Base-by-base conservation (phyloP, 768 basidiomycete genomes). In the Agaricus sinodeliciosus region DNA sequence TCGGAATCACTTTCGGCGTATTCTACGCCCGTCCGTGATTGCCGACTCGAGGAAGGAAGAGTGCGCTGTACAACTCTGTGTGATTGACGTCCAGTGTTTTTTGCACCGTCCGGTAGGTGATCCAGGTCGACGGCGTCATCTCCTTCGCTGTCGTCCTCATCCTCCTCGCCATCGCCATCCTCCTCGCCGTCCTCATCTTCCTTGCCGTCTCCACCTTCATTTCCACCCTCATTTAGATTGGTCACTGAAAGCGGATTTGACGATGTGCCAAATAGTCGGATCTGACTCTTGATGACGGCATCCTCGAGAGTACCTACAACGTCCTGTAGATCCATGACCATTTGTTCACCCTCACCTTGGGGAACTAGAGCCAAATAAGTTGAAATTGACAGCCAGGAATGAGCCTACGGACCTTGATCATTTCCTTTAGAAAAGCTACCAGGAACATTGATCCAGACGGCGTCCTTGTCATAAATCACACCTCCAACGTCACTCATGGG, bases 401-500 rank as follows among this genome's bases (percentile, higher is more conserved):
- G 19, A 12, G 19, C 26, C 28, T 26, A 60, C 78, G 50, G 61
- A 85, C 87, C 76, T 54, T 85, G 83, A 6, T 68, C 70, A 58
- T 80, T 82, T n/a, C 82, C 85, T 55, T 86, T 76, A 12, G 90
- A 86, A 65, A 99, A 99, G 62, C 80, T 95, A 1, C 96, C 96
- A 11, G 93, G 89, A 9, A 98, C 94, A 65, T 98, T 98, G 58
- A 99, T 87, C 78, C 90, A 99, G 2, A 99, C 94, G 0, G 94
- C 92, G 63, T 98, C 95, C 67, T 97, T 98, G 72, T 99, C 96
- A 64, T 95, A 98, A 69, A 90, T 82, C 50, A 99, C 82, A 2
- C 95, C 96, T 9, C 95, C 95, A 1, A 97, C 87, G 62, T 97
- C 95, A 66, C 94, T 96, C 96, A 99, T 98, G 1, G 96, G 96